Percentiles rank a stretch among this genome's conserved stretches.
phyloP scores from a whole-genome alignment of 2,329 filamentous ascomycete species.

The Trichophyton mentagrophytes region DNA sequence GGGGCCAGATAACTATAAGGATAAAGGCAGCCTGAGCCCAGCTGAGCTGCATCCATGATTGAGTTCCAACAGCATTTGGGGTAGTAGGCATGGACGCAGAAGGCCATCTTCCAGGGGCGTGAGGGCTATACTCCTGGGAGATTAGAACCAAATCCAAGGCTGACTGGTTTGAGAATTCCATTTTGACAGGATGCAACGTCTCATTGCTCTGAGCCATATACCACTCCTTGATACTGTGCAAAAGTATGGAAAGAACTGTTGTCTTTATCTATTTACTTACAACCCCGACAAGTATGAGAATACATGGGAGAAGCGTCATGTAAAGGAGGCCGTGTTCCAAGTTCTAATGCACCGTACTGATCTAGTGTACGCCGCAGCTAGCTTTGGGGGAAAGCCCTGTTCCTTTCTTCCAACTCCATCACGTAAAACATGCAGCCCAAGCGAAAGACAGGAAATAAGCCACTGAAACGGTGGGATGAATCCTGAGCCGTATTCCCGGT shows the following conservation, averaged over 20 bases:
- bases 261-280: background rate
- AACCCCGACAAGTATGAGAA: background rate
- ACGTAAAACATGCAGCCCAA: background rate
- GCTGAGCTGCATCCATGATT: background rate
- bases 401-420: background rate
- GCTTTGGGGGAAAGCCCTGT: background rate
- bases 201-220: background rate
- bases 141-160: background rate
- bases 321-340: background rate
- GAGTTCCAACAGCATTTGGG: background rate
- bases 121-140: background rate
- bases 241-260: background rate
- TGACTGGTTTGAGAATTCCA: background rate
- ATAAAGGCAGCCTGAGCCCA: background rate
- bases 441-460: background rate
- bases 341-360: background rate
- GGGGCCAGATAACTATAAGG: background rate
- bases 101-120: background rate
- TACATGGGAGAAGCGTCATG: background rate
- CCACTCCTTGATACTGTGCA: background rate
- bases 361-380: background rate
- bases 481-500: constrained; percentile 1
- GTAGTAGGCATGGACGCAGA: background rate
- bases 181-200: background rate
- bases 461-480: background rate